Conservation (phyloP, 257 asterid species). For the Vinca minor region DNA sequence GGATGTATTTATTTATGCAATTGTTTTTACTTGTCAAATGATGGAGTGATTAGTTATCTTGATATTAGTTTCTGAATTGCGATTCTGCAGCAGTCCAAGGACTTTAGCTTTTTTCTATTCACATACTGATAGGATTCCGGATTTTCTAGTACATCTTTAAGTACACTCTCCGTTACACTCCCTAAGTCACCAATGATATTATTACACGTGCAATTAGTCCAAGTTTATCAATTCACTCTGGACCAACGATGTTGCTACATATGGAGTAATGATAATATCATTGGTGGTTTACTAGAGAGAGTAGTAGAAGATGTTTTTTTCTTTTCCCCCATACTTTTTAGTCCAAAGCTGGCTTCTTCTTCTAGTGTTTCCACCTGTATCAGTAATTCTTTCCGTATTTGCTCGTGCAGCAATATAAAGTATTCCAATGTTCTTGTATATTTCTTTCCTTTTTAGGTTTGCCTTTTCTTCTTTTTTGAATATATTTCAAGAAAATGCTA, state of each 20-base stretch:
- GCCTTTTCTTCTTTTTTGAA: not conserved
- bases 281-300: no score
- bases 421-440: not conserved
- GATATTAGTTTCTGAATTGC: not conserved
- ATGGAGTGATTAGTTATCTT: not conserved
- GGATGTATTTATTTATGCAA: not conserved
- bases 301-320: no score
- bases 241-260: no score
- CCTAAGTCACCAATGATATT: no score
- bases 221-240: no score
- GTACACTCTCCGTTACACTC: no score
- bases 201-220: no score
- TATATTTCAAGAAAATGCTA: not conserved
- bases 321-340: no score
- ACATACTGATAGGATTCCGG: not conserved
- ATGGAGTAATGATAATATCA: no score
- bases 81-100: not conserved
- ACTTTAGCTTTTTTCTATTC: not conserved
- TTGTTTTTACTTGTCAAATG: not conserved
- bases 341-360: not conserved
- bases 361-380: not conserved
- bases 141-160: no score
- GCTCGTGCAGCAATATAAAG: not conserved
- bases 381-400: not conserved
- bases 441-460: not conserved